These are phyloP conservation scores for Simplicillium sp. DNA, from an alignment of 2,329 filamentous ascomycete species.

Conservation along the genomic window DNA sequence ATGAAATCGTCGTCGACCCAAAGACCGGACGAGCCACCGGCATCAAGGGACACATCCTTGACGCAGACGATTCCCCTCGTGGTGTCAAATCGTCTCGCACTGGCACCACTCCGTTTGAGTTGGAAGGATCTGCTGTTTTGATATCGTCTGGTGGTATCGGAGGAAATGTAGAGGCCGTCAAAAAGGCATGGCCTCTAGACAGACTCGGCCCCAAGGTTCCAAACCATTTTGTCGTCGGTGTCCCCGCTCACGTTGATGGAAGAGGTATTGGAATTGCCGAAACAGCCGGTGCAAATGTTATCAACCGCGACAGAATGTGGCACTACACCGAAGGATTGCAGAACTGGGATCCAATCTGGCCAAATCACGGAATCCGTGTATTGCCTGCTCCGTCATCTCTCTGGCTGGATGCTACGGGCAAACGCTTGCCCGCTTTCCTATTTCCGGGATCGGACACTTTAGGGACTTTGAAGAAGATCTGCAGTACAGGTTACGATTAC, in stretches of 20 bases:
- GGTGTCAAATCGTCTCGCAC: conserved; percentile 42
- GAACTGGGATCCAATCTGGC: conserved; percentile 57
- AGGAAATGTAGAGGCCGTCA: conserved; percentile 51
- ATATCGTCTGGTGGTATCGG: conserved; percentile 51
- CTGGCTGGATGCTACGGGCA: conserved; percentile 52
- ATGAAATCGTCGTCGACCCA: conserved; percentile 44
- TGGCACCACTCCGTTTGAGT: conserved; percentile 40
- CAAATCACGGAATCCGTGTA: conserved; percentile 49
- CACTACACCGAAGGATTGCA: conserved; percentile 54
- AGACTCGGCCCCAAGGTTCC: conserved; percentile 47
- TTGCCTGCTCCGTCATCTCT: conserved; percentile 51
- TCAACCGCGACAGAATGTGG: conserved; percentile 58
- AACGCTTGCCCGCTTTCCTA: conserved; percentile 45
- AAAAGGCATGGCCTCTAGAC: conserved; percentile 46
- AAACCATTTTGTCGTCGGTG: conserved; percentile 46
- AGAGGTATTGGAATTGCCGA: conserved; percentile 51
- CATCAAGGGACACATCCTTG: conserved; percentile 43
- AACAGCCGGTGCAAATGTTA: conserved; percentile 38
- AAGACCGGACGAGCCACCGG: conserved; percentile 39
- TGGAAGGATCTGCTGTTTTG: conserved; percentile 41
- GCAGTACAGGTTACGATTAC: conserved; percentile 52
- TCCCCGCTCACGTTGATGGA: conserved; percentile 55
- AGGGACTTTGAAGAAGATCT: conserved; percentile 48
- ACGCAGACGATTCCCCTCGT: conserved; percentile 37
- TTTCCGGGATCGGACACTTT: conserved; percentile 50